Evolutionary conservation across 345 rosid species (phyloP), one percentile per base, ranked within the genome.

Genomic region (Corchorus olitorius): DNA sequence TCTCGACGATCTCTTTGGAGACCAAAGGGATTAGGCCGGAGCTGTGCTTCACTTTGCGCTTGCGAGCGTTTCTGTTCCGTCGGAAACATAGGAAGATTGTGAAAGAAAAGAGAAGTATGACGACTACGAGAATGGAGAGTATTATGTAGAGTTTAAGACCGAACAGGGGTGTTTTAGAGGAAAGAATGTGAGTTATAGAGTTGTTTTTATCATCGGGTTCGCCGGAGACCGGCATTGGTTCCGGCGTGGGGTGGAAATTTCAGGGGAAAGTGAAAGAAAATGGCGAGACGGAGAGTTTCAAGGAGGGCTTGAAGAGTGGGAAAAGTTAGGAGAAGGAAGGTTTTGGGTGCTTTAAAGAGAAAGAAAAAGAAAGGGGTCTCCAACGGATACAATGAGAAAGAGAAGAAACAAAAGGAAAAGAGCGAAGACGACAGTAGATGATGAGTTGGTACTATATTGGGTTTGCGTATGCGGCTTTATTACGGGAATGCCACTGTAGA

Each of bases 1-100:
- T 87, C 90, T 91, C 97, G 66, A 79, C 54, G 73, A 89, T 88
- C 86, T 93, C 97, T 66, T 88, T 93, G 62, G 97, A 83, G 17
- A 90, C 93, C 8, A 93, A 49, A 0, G 98, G 94, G 82, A 91
- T 91, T 65, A 83, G 73, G 16, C 98, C 92, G 8, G 98, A 91
- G 80, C 85, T 89, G 83, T 89, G 94, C 78, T 93, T 86, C 70
- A 80, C 88, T 77, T 56, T 82, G 53, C 91, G 91, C 22, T 85
- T 89, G 79, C 88, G 85, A 48, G 89, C 83, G 48, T 75, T 81
- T 43, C 92, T 88, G 33, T 61, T 82, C 34, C 80, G 65, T 70
- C 90, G 84, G 69, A 88, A 49, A 76, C 91, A 93, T 66, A 93
- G 83, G 83, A 84, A 89, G 81, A 90, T 75, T 19, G 84, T 53